Evolutionary conservation across 169 alveolate species (phyloP), one percentile per base, ranked within the genome.

Genomic region (Miamiensis avidus): DNA sequence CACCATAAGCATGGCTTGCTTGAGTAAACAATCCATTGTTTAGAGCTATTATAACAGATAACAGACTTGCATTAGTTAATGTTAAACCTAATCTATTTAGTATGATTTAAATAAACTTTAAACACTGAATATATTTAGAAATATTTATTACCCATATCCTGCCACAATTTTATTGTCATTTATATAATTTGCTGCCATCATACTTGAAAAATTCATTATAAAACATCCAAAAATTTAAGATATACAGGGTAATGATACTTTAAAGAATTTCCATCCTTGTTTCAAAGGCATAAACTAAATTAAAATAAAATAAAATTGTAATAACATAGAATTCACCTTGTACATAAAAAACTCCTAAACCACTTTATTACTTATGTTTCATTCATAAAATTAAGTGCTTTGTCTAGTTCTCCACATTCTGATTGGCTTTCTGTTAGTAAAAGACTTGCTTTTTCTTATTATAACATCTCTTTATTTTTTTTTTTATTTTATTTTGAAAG

Each of bases 1-100:
- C 82, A 16, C 82, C 82, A 33, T 77, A 77, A 31, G 82, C 82
- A 33, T 77, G 64, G 20, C 74, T 31, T 77, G 64, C 82, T 77
- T 77, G 30, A 77, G 72, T 33, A 33, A 31, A 77, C 28, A 77
- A 77, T 20, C 82, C 82, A 77, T 77, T 77, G 27, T 77, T 77
- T 34, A 77, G n/a, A 33, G 82, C 31, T 25, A 77, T 33, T 0
- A 77, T 6, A 16, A 69, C 72, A 1, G 82, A 77, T 6, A 32
- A 77, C 4, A 64, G 64, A 25, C 33, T 33, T 32, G 82, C 34
- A 25, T 77, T 65, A 31, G 28, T 32, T 33, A 65, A 33, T 15
- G 69, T 49, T 4, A 49, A 4, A 11, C 69, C 69, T 11, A 49
- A 11, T 11, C 69, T 49, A 49, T 11, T n/a, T n/a, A n/a, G n/a